Evolutionary conservation across 1,284 basidiomycete species (phyloP), one percentile per base, ranked within the genome.

Genomic region (Ceratorhiza oryzae-sativae): DNA sequence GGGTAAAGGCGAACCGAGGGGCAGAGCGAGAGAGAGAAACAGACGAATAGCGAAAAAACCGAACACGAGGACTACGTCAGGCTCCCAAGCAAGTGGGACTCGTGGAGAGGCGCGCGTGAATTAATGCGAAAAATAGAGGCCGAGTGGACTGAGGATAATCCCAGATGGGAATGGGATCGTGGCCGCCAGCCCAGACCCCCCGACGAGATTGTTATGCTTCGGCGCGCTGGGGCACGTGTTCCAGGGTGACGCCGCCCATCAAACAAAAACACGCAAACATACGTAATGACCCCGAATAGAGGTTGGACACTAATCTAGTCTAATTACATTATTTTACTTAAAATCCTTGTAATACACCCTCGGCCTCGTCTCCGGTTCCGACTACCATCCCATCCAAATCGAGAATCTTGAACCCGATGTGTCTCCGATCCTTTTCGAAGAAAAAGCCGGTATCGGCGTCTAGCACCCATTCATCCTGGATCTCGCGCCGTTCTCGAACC

Each of bases 401-500:
- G 15, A 55, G 25, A 25, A 71, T 56, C 45, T 39, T 71, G 42
- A 71, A 71, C 30, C 67, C 67, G 45, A 71, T 59, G 49, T 49
- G 55, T 23, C 67, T 48, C 45, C 55, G 59, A 27, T 30, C 67
- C n/a, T 25, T 45, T 32, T 71, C 67, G 0, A 71, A 42, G 20
- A 58, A 27, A 58, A 71, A 71, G 20, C 67, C 67, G 34, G 27
- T 71, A n/a, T 67, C 48, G 34, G 59, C 67, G 30, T 71, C 67
- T 39, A 56, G 9, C 20, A 36, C 67, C 67, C 67, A 71, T 39
- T 71, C 67, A 23, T 59, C 55, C 12, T 32, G 41, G 12, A 49
- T 45, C 30, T 59, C 67, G 13, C 67, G 55, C 30, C 20, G 34
- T 12, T 12, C 32, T 10, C 6, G 6, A 13, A 42, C 58, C 18